Conservation (phyloP, 345 rosid species). For the Orychophragmus violaceus region DNA sequence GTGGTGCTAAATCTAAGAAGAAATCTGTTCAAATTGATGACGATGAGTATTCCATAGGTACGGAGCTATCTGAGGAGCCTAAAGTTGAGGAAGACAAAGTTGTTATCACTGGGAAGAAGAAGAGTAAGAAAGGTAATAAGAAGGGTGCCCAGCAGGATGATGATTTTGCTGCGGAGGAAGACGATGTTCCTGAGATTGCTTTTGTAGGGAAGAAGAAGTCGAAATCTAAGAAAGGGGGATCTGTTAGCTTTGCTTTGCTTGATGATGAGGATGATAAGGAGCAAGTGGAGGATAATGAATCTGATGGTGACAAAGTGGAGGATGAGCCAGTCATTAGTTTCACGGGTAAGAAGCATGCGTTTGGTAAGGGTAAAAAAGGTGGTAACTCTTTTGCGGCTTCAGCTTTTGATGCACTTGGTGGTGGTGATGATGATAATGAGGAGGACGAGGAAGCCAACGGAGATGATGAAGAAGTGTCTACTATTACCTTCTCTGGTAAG, state of each 20-base stretch:
- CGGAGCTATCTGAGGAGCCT: conserved; percentile 51
- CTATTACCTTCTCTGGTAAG: conserved; percentile 55
- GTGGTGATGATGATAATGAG: conserved; percentile 33
- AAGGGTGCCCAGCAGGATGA: conserved; percentile 26
- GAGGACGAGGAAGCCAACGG: conserved; percentile 27
- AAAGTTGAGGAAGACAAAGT: conserved; percentile 39
- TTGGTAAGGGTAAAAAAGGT: conserved; percentile 35
- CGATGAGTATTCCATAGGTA: conserved; percentile 69
- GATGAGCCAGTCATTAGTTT: conserved; percentile 36
- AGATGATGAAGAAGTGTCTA: conserved; percentile 37
- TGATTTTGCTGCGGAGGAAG: conserved; percentile 34
- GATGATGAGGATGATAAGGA: conserved; percentile 31
- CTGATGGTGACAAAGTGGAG: conserved; percentile 40
- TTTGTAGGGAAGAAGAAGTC: conserved; percentile 55
- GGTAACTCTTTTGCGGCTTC: conserved; percentile 41
- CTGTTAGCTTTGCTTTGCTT: conserved; percentile 45
- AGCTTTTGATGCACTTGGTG: conserved; percentile 50
- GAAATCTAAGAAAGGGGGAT: conserved; percentile 36
- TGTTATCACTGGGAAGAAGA: conserved; percentile 49
- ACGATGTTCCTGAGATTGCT: conserved; percentile 26
- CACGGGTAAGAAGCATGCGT: conserved; percentile 46
- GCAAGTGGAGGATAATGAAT: conserved; percentile 32
- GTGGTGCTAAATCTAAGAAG: conserved; percentile 66
- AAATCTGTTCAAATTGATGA: conserved; percentile 62
- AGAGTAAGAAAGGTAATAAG: conserved; percentile 59